Evolutionary conservation across 2,329 filamentous ascomycete species (phyloP).

Genomic region (Pyricularia grisea): DNA sequence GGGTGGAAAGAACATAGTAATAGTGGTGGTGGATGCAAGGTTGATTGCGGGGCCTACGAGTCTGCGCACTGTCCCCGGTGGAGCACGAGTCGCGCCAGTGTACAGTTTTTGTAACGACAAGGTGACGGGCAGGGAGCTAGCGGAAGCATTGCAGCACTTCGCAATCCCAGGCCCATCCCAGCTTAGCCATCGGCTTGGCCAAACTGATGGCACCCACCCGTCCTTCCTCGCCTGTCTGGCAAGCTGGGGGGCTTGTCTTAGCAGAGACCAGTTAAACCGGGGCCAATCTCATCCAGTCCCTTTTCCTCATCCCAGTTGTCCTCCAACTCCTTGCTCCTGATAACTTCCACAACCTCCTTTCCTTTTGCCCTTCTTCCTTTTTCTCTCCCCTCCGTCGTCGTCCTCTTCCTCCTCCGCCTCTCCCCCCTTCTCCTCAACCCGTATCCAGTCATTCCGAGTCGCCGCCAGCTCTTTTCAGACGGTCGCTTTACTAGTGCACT

Average conservation of each 20-base stretch:
- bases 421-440: slow-evolving; percentile 1
- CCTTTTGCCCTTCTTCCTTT: slow-evolving; percentile 24
- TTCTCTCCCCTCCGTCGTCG: slow-evolving; percentile 19
- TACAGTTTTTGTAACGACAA: neutral
- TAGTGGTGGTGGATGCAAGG: neutral
- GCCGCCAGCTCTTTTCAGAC: neutral
- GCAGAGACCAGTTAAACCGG: slow-evolving; percentile 29
- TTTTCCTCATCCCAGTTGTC: slow-evolving; percentile 43
- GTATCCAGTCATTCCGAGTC: neutral
- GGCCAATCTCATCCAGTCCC: slow-evolving; percentile 44
- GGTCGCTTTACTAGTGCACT: neutral
- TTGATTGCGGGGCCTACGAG: neutral
- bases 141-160: neutral
- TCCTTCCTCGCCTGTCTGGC: neutral
- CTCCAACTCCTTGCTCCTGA: slow-evolving; percentile 39
- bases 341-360: slow-evolving; percentile 27
- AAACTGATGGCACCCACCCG: slow-evolving; percentile 2
- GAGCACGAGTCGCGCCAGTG: neutral
- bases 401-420: slow-evolving; percentile 18
- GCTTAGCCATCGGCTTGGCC: slow-evolving; percentile 1
- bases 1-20: neutral
- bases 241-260: slow-evolving; percentile 27
- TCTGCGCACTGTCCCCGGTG: neutral
- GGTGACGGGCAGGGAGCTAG: neutral
- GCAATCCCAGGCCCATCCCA: neutral